A percentile compares a stretch with the other conserved stretches of the same genome.
Evolutionary conservation across 2,329 filamentous ascomycete genomes (phyloP).

Genomic region (Pseudocercospora pini-densiflorae): DNA sequence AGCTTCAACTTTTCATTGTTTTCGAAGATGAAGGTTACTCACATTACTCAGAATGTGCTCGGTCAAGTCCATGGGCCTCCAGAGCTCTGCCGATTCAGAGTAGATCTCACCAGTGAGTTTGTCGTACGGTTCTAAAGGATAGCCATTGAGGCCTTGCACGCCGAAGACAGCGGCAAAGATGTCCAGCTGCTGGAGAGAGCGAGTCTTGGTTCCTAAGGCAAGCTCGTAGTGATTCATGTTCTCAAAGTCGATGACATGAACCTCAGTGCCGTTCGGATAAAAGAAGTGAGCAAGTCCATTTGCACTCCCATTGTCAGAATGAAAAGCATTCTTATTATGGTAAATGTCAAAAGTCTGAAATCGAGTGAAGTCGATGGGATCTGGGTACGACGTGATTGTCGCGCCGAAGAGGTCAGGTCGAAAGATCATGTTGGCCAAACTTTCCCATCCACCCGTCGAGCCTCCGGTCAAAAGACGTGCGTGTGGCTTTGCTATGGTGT

Average conservation of each 20-base stretch:
- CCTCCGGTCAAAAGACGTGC: slow-evolving; percentile 46
- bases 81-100: slow-evolving; percentile 41
- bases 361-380: slow-evolving; percentile 43
- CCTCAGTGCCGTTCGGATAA: slow-evolving; percentile 29
- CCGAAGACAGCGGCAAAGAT: slow-evolving; percentile 46
- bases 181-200: slow-evolving; percentile 43
- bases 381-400: slow-evolving; percentile 44
- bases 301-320: slow-evolving; percentile 30
- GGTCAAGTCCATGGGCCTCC: slow-evolving; percentile 44
- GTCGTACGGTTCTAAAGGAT: slow-evolving; percentile 46
- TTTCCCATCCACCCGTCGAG: slow-evolving; percentile 45
- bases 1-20: no score
- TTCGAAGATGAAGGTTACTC: no score
- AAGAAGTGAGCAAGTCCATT: slow-evolving; percentile 40
- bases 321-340: slow-evolving; percentile 37
- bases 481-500: slow-evolving; percentile 44
- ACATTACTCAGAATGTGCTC: slow-evolving; percentile 40
- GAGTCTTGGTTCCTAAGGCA: slow-evolving; percentile 42
- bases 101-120: slow-evolving; percentile 47
- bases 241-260: slow-evolving; percentile 28
- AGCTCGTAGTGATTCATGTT: slow-evolving; percentile 42
- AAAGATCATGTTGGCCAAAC: slow-evolving; percentile 42
- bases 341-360: slow-evolving; percentile 45
- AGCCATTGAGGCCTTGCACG: slow-evolving; percentile 43
- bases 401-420: slow-evolving; percentile 45